Base-by-base conservation (phyloP, 805 yeast species). In the Wickerhamomyces tratensis region DNA sequence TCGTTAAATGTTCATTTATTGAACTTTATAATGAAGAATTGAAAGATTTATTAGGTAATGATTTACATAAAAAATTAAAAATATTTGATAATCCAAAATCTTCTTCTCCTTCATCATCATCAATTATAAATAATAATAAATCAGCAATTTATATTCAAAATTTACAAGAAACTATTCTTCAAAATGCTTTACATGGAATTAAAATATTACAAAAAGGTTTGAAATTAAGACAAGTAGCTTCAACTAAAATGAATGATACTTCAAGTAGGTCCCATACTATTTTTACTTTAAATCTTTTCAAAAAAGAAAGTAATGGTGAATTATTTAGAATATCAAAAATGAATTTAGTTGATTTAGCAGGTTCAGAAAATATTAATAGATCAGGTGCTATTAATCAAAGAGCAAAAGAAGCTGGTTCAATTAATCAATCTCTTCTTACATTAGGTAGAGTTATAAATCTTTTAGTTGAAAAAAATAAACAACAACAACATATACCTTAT, bases 391-490 rank as follows among this genome's bases (percentile, higher is more conserved):
- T 77, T 25, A 79, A 84, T 50, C 82, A 78, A 56, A 71, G 96
- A 37, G 96, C 96, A 0, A 79, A 87, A 50, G 98, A 91, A 57
- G 96, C 97, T 0, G 97, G 96, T 0, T 77, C 86, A 15, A 89
- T 89, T 40, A 91, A 91, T 61, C 95, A 87, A 60, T 82, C 94
- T 59, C 67, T 91, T 41, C 64, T 91, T 34, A 82, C 96, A 0
- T 68, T 91, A 37, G 98, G 98, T 1, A 69, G 95, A 47, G 97
- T 91, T 1, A 89, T 91, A 20, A 88, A 83, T 57, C 70, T 79
- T 1, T 61, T 82, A 15, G 85, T 78, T 1, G 86, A 79, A 50
- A 71, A 72, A 38, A 68, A 71, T 15, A 29, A 11, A 3, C 3
- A 9, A 9, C 62, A 71, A 6, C 62, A 72, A 4, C 95, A 86